Base-by-base conservation (phyloP, 2,329 filamentous ascomycete genomes). In the Dothistroma pini region DNA sequence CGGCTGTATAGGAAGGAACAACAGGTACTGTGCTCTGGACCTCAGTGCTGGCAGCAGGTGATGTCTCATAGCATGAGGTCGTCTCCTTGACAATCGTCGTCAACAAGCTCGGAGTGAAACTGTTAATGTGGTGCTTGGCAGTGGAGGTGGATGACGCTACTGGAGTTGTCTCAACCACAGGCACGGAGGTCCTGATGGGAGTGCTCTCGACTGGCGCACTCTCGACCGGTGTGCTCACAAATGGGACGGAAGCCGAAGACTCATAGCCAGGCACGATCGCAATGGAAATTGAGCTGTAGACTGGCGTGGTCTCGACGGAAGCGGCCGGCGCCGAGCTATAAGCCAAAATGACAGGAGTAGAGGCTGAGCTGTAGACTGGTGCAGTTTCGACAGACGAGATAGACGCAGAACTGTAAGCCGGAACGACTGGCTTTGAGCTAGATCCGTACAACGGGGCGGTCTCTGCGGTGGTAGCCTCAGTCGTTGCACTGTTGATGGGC, bases 131-230 rank as follows among this genome's bases (percentile, higher is more conserved):
- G 48, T 51, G 48, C 41, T 44, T 19, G 41, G 8, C 25, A 1
- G 14, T 25, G 6, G 48, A 14, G 48, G 48, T 51, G 19, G 10
- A 25, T 16, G 21, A 31, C 19, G 29, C 16, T 14, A 53, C 31
- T 25, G 51, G 31, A n/a, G 51, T 35, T 25, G 51, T 53, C 31
- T 32, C 51, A 12, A 6, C 51, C 25, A 53, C 56, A 41, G 59
- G 56, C 21, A 47, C 54, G 21, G 54, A 57, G 48, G 49, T 53
- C 44, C 49, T 34, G 48, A 35, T 48, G 14, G 52, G 44, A 32
- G 55, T 60, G 49, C 54, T 56, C 22, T 60, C 53, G 14, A 41
- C 34, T 25, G 58, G 53, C n/a, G 48, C 35, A 52, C 52, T 54
- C 10, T 54, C 32, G 32, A 35, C 32, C 8, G 52, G 52, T 2